Percentiles rank a stretch among this genome's conserved stretches.
These are phyloP conservation scores for Globisporangium recalcitrans DNA, from an alignment of 352 stramenopile species.

Conservation along the genomic window DNA sequence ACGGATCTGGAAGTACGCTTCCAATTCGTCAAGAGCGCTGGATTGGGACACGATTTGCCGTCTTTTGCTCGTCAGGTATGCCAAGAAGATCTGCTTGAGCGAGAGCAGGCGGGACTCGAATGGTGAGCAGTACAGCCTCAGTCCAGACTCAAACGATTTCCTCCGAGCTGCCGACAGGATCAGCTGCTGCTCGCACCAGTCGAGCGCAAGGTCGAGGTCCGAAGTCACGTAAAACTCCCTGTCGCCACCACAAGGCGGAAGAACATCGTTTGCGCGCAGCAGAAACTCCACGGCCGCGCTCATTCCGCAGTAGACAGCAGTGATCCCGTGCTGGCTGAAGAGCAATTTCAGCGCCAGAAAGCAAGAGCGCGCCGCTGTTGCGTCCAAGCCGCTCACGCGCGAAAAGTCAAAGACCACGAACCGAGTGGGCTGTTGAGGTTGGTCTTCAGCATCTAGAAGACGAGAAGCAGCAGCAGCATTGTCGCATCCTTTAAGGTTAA, in stretches of 20 bases:
- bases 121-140: constrained; percentile 20
- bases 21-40: constrained; percentile 27
- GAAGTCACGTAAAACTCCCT: constrained; percentile 32
- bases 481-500: constrained; percentile 55
- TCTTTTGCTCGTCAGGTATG: constrained; percentile 30
- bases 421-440: constrained; percentile 22
- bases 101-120: constrained; percentile 26
- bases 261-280: constrained; percentile 52
- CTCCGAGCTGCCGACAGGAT: constrained; percentile 36
- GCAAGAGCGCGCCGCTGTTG: constrained; percentile 63
- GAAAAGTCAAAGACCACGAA: constrained; percentile 80
- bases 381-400: constrained; percentile 72
- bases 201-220: constrained; percentile 47
- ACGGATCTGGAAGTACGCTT: constrained; percentile 28
- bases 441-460: neutral
- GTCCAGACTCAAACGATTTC: constrained; percentile 33
- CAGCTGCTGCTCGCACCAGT: constrained; percentile 65
- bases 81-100: constrained; percentile 36
- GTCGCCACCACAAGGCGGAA: constrained; percentile 12
- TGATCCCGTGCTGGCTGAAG: constrained; percentile 42
- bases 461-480: constrained; percentile 14
- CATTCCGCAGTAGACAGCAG: constrained; percentile 67
- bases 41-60: constrained; percentile 15
- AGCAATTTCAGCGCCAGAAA: constrained; percentile 66
- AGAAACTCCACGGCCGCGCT: constrained; percentile 45